Evolutionary conservation across 371 early-diverging fungal species (phyloP).

Genomic region (Chytridiales sp.): DNA sequence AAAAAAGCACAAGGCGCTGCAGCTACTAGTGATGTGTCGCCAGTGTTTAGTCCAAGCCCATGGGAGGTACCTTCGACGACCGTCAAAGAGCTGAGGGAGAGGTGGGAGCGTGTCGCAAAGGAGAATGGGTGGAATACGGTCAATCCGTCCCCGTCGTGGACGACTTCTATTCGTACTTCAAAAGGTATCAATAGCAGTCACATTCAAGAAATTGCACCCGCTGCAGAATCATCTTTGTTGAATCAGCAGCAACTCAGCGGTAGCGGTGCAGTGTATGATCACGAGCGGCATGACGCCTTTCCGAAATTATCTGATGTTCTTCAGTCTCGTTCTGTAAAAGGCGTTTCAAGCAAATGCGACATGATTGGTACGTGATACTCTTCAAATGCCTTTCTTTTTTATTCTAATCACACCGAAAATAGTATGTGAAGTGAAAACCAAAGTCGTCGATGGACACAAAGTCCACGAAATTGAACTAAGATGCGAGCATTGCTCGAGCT

Average conservation of each 20-base stretch:
- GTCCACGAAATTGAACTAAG: conserved; percentile 8
- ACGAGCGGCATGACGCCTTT: background rate
- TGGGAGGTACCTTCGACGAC: too few species aligned
- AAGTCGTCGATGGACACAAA: conserved; percentile 2
- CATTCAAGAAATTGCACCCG: background rate
- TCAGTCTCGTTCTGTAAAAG: background rate
- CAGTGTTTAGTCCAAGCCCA: too few species aligned
- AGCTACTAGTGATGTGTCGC: too few species aligned
- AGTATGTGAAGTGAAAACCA: conserved; percentile 4
- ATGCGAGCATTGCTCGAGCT: conserved; percentile 6
- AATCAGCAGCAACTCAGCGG: background rate
- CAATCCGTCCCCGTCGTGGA: background rate
- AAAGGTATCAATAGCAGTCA: background rate
- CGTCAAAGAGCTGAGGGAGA: background rate
- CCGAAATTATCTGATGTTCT: background rate
- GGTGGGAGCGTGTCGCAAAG: conserved; percentile 10
- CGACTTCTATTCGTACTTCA: background rate
- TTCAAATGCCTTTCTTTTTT: background rate
- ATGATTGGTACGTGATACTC: conserved; percentile 5
- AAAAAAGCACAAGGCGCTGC: too few species aligned
- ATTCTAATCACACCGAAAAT: background rate
- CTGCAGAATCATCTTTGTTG: background rate
- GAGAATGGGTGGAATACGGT: conserved; percentile 5
- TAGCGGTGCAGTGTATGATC: background rate
- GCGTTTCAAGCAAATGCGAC: conserved; percentile 1